Conservation (phyloP, 2,329 filamentous ascomycete species). For the Saccharata proteae region DNA sequence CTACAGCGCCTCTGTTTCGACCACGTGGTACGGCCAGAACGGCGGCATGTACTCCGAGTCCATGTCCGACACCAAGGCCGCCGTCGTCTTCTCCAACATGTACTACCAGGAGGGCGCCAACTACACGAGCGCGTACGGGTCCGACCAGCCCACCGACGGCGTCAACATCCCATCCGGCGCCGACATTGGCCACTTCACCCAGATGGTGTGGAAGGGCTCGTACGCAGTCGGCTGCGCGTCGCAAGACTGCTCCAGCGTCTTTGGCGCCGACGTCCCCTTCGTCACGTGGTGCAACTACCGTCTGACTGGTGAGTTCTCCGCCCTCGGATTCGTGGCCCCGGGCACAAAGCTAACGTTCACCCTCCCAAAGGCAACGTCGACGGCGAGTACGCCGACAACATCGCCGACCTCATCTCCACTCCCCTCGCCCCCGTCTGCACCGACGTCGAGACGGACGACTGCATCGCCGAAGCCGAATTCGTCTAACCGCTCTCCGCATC, state of each 20-base stretch:
- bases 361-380: slow-evolving; percentile 47
- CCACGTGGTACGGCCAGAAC: slow-evolving; percentile 71
- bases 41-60: slow-evolving; percentile 87
- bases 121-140: slow-evolving; percentile 11
- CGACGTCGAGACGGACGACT: neutral
- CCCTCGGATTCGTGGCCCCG: slow-evolving; percentile 2
- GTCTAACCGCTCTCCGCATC: no score
- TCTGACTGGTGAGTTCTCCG: slow-evolving; percentile 49
- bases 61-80: slow-evolving; percentile 39
- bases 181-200: slow-evolving; percentile 23
- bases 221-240: slow-evolving; percentile 25
- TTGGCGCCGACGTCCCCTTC: slow-evolving; percentile 7
- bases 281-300: slow-evolving; percentile 82
- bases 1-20: no score
- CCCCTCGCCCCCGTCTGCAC: slow-evolving; percentile 6
- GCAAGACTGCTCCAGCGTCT: slow-evolving; percentile 17
- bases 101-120: slow-evolving; percentile 17
- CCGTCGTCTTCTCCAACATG: slow-evolving; percentile 36
- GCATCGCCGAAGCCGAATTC: neutral
- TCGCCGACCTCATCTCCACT: slow-evolving; percentile 17
- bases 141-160: slow-evolving; percentile 1
- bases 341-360: slow-evolving; percentile 17
- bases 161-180: slow-evolving; percentile 9
- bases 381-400: slow-evolving; percentile 42
- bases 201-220: slow-evolving; percentile 26